phyloP scores from a whole-genome alignment of 495 filamentous ascomycete genomes.

The Xylaria intraflava region DNA sequence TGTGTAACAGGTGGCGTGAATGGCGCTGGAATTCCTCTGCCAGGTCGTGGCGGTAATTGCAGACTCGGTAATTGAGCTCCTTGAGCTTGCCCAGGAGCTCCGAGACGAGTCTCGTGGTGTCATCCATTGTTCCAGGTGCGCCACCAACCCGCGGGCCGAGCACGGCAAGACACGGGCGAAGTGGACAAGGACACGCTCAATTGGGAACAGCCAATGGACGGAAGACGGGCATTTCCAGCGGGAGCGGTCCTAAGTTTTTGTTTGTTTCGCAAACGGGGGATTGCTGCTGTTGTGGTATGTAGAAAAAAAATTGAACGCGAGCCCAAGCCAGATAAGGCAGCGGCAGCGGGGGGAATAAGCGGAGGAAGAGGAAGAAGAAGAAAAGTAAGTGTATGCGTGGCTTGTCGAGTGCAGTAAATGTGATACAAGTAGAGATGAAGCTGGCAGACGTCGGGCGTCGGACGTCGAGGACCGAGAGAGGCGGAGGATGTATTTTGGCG shows the following conservation, averaged over 20 bases:
- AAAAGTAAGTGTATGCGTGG: not conserved
- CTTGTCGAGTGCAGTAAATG: not conserved
- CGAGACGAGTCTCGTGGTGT: conserved; percentile 39
- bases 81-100: conserved; percentile 45
- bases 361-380: not conserved
- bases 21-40: conserved; percentile 42
- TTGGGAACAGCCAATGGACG: conserved; percentile 17
- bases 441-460: too few species aligned
- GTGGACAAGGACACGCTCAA: conserved; percentile 17
- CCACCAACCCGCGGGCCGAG: conserved; percentile 5
- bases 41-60: conserved; percentile 44
- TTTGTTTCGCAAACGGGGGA: too few species aligned
- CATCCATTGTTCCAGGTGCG: conserved; percentile 38
- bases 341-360: not conserved
- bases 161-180: not conserved
- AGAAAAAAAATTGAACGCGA: too few species aligned
- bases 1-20: conserved; percentile 38
- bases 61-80: conserved; percentile 45
- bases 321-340: not conserved
- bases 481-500: not conserved
- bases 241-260: too few species aligned
- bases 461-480: not conserved
- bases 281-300: too few species aligned
- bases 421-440: too few species aligned
- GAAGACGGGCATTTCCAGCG: conserved; percentile 20